phyloP scores from a whole-genome alignment of 2,329 filamentous ascomycete genomes.

The Colletotrichum gigasporum region DNA sequence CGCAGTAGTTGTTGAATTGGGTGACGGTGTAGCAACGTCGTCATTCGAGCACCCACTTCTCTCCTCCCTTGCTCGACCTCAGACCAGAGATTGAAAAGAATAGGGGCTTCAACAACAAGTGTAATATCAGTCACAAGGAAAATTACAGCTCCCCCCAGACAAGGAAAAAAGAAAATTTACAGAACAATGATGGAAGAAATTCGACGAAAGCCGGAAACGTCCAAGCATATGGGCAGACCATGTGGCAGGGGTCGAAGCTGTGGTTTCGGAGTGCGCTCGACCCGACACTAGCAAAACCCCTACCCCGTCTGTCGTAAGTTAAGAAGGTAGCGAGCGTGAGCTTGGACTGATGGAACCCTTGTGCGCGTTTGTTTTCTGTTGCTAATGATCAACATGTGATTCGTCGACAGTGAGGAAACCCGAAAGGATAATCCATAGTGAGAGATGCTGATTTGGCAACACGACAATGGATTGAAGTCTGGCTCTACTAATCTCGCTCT shows the following conservation, averaged over 20 bases:
- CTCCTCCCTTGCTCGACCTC: background rate
- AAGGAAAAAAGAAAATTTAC: no score
- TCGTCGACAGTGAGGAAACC: background rate
- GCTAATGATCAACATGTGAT: slow-evolving; percentile 1
- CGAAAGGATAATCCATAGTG: background rate
- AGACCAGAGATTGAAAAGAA: background rate
- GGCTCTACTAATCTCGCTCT: background rate
- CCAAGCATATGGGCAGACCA: background rate
- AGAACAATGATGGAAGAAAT: slow-evolving; percentile 16
- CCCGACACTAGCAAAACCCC: slow-evolving; percentile 27
- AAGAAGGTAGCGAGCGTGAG: background rate
- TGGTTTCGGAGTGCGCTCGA: slow-evolving; percentile 26
- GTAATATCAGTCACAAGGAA: no score
- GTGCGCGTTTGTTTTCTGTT: background rate
- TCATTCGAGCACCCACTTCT: background rate
- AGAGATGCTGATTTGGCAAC: no score
- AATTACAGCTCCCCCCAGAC: background rate
- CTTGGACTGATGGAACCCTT: background rate
- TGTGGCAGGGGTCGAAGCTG: slow-evolving; percentile 10
- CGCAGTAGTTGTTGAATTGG: no score
- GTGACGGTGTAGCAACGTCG: no score
- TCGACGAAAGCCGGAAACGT: slow-evolving; percentile 25
- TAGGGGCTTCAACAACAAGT: background rate
- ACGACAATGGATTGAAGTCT: background rate
- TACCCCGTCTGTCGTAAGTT: background rate